A percentile compares a stretch with the other conserved stretches of the same genome.
These are phyloP conservation scores for Boletus mariae DNA, from an alignment of 1,284 basidiomycete genomes.

Conservation along the genomic window DNA sequence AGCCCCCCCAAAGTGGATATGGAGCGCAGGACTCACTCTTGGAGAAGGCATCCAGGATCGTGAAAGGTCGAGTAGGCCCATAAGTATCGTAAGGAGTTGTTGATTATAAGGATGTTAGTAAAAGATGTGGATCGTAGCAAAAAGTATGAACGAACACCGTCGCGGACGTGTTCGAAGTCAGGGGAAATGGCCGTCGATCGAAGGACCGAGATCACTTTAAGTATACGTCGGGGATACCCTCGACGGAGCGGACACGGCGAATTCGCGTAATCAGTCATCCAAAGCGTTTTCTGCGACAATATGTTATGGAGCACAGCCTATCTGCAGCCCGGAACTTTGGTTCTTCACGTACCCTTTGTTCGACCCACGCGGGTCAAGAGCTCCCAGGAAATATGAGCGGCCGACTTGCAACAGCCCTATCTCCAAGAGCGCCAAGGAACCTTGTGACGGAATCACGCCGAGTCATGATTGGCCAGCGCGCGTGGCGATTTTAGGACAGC, in stretches of 20 bases:
- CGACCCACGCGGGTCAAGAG: slow-evolving; percentile 11
- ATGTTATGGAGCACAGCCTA: slow-evolving; percentile 15
- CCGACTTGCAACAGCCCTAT: slow-evolving; percentile 12
- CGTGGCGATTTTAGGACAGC: slow-evolving; percentile 7
- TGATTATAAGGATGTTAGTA: slow-evolving; percentile 25
- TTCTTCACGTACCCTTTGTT: slow-evolving; percentile 18
- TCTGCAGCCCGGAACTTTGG: slow-evolving; percentile 1
- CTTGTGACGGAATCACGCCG: slow-evolving; percentile 10
- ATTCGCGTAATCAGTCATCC: slow-evolving; percentile 23
- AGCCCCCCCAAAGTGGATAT: slow-evolving; percentile 9
- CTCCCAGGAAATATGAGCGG: slow-evolving; percentile 16
- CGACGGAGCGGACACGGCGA: slow-evolving; percentile 22
- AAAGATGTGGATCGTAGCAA: slow-evolving; percentile 15
- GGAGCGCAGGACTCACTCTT: slow-evolving; percentile 24
- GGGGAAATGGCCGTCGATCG: slow-evolving; percentile 19
- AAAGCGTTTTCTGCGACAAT: slow-evolving; percentile 1
- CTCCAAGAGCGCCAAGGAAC: slow-evolving; percentile 1
- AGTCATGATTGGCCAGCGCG: slow-evolving; percentile 15
- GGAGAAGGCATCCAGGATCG: slow-evolving; percentile 32
- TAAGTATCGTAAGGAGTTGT: slow-evolving; percentile 25
- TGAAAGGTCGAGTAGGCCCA: slow-evolving; percentile 39
- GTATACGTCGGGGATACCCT: slow-evolving; percentile 25
- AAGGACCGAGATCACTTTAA: slow-evolving; percentile 15
- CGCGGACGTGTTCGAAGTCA: slow-evolving; percentile 20
- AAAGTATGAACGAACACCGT: slow-evolving; percentile 23